A percentile compares a stretch with the other conserved stretches of the same genome.
phyloP scores from a whole-genome alignment of 305 asterid genomes.

The Andrographis paniculata region DNA sequence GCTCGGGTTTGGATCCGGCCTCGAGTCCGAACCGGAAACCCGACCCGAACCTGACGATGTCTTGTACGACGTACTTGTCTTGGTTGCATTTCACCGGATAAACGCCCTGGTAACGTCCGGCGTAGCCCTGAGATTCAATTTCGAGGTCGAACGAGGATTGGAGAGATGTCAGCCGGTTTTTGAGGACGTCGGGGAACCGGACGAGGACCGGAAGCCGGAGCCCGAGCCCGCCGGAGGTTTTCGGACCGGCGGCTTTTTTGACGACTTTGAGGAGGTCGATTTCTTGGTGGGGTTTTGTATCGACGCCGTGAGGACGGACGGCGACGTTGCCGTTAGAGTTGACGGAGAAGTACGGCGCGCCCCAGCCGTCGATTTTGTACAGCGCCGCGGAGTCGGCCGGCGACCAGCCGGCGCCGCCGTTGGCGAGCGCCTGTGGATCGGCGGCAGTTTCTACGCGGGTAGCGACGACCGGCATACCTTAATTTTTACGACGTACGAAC shows the following conservation, averaged over 20 bases:
- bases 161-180: conserved; percentile 38
- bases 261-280: conserved; percentile 53
- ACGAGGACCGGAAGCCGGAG: conserved; percentile 41
- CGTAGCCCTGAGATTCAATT: conserved; percentile 33
- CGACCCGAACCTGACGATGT: conserved; percentile 50
- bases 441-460: not conserved
- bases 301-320: conserved; percentile 34
- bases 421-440: not conserved
- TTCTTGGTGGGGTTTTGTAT: conserved; percentile 45
- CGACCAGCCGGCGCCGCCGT: conserved; percentile 30
- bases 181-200: conserved; percentile 52
- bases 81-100: conserved; percentile 65
- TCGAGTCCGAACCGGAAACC: conserved; percentile 47
- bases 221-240: conserved; percentile 38
- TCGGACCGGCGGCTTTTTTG: conserved; percentile 39
- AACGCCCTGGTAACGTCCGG: conserved; percentile 53
- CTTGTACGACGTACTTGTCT: conserved; percentile 47
- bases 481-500: no score
- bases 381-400: conserved; percentile 34
- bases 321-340: conserved; percentile 42
- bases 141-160: conserved; percentile 38
- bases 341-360: conserved; percentile 49
- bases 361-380: conserved; percentile 44
- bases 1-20: conserved; percentile 68
- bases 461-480: no score